Conservation (phyloP, 2,329 filamentous ascomycete species). For the Chrysoporthe deuterocubensis region DNA sequence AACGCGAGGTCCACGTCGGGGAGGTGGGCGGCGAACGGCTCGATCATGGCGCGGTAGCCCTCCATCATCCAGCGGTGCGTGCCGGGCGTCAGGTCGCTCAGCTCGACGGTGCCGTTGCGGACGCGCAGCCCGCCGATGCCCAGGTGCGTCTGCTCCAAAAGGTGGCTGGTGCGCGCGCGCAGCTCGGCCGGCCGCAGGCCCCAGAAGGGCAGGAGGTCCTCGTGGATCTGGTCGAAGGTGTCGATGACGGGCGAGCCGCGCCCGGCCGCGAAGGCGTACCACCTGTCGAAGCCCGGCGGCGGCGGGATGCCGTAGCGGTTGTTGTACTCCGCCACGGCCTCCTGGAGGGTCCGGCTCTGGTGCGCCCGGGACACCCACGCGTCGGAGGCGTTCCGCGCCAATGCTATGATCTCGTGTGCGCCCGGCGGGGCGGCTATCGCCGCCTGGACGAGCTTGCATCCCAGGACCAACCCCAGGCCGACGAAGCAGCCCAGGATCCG, state of each 20-base stretch:
- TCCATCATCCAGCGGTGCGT: slow-evolving; percentile 45
- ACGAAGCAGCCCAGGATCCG: not conserved
- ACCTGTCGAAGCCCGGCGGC: slow-evolving; percentile 83
- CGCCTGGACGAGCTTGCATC: not conserved
- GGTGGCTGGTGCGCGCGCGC: slow-evolving; percentile 50
- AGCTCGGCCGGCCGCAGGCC: slow-evolving; percentile 64
- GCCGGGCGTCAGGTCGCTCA: slow-evolving; percentile 39
- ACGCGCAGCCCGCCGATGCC: slow-evolving; percentile 42
- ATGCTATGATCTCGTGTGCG: not conserved
- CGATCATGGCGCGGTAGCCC: slow-evolving; percentile 43
- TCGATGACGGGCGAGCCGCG: slow-evolving; percentile 68
- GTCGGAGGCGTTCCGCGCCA: not conserved
- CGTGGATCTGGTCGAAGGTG: slow-evolving; percentile 71
- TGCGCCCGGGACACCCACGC: not conserved
- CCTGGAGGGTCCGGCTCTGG: slow-evolving; percentile 53
- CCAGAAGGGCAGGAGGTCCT: slow-evolving; percentile 72
- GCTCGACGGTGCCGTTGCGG: slow-evolving; percentile 35
- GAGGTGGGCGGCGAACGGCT: slow-evolving; percentile 47
- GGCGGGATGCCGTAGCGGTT: slow-evolving; percentile 67
- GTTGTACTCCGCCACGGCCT: slow-evolving; percentile 68
- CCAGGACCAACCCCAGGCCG: not conserved
- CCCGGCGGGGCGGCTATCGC: not conserved
- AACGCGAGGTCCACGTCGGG: slow-evolving; percentile 59
- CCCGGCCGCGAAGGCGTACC: slow-evolving; percentile 58
- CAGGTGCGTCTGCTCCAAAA: slow-evolving; percentile 36